Evolutionary conservation across 306 rosid species (phyloP), one percentile per base, ranked within the genome.

Genomic region (Fragaria nilgerrensis): DNA sequence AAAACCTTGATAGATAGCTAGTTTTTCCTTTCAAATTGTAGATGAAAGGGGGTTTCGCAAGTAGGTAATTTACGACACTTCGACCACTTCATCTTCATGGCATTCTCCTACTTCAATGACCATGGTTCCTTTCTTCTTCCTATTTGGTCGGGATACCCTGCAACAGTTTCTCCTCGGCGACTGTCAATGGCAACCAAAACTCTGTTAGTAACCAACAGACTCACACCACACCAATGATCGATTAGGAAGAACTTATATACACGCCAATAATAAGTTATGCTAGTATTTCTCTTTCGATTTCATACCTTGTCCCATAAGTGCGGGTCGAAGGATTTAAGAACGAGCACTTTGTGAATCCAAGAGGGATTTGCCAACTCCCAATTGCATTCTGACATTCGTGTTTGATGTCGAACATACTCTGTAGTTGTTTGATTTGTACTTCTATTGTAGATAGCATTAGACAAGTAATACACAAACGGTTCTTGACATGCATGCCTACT

Each of bases 151-250:
- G 48, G 70, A 49, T 48, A 90, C 73, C 83, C 86, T 88, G 73
- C 97, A 92, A 59, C 93, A 92, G 20, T 87, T 92, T 72, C 90
- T 92, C 80, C 97, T 90, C 5, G 95, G 90, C 68, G 93, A 72
- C 97, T 92, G 85, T 32, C 81, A 71, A 66, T 37, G 41, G 48
- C 34, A 67, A 22, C 45, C 58, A 58, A 39, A 4, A 8, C 14
- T 13, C 17, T 29, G 49, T 75, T 11, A 76, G 2, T 43, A 43
- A 9, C 45, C 12, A 43, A 65, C 13, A 8, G 14, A 17, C 25
- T 29, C 13, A 65, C 4, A 0, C 45, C 45, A 43, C 45, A 43
- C 2, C 12, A 43, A 1, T 9, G 45, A 43, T 7, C 45, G 11
- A 43, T 43, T 43, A 43, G 9, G 45, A 41, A 41, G 44, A 43